phyloP scores from a whole-genome alignment of 2,329 filamentous ascomycete genomes.

The Pseudocercospora ulei region DNA sequence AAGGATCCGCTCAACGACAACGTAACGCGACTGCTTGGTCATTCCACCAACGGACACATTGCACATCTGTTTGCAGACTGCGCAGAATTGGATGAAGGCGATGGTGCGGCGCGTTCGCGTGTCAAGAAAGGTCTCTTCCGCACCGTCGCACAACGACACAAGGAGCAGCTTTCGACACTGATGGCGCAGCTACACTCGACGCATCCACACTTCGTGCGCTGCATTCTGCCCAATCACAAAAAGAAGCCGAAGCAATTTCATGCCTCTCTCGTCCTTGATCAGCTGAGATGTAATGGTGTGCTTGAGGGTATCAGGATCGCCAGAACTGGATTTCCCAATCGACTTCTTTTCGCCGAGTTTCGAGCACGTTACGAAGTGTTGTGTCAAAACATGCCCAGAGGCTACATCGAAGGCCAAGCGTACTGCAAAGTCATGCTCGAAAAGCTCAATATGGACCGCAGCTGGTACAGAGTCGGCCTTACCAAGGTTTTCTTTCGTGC shows the following conservation, averaged over 20 bases:
- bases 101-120: slow-evolving; percentile 58
- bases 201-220: slow-evolving; percentile 95
- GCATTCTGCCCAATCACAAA: slow-evolving; percentile 96
- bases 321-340: slow-evolving; percentile 90
- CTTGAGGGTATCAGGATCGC: slow-evolving; percentile 97
- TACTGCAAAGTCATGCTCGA: slow-evolving; percentile 80
- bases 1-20: slow-evolving; percentile 98
- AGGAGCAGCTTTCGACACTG: slow-evolving; percentile 91
- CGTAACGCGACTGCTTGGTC: slow-evolving; percentile 74
- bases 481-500: slow-evolving; percentile 98
- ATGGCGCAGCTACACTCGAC: slow-evolving; percentile 93
- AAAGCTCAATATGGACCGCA: slow-evolving; percentile 72
- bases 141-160: slow-evolving; percentile 91
- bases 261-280: slow-evolving; percentile 85
- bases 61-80: slow-evolving; percentile 81
- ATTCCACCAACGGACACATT: slow-evolving; percentile 72
- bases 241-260: slow-evolving; percentile 90
- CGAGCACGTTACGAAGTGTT: slow-evolving; percentile 92
- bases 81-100: slow-evolving; percentile 66
- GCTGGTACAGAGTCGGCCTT: slow-evolving; percentile 83
- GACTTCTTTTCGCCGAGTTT: slow-evolving; percentile 85
- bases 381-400: slow-evolving; percentile 76
- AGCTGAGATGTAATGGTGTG: slow-evolving; percentile 96
- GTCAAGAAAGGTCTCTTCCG: slow-evolving; percentile 97
- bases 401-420: slow-evolving; percentile 81